Conservation (phyloP, 768 basidiomycete genomes). For the Calocybe indica region DNA sequence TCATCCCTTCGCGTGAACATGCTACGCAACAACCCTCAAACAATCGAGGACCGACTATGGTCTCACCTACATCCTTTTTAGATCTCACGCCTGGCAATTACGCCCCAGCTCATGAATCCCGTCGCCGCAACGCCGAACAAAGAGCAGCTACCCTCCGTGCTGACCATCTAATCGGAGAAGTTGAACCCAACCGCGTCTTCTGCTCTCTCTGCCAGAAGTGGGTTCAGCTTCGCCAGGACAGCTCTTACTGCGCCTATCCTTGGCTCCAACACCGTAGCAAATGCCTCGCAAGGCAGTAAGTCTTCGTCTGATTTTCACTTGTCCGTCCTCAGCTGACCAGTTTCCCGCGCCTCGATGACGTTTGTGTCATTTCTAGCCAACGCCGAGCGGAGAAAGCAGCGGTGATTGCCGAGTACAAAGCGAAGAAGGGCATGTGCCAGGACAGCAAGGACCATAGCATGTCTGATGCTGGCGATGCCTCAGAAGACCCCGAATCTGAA, state of each 20-base stretch:
- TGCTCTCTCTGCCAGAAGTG: constrained; percentile 74
- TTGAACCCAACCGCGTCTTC: constrained; percentile 72
- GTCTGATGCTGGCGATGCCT: constrained; percentile 16
- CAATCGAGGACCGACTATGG: neutral
- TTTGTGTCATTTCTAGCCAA: constrained; percentile 32
- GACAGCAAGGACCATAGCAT: constrained; percentile 18
- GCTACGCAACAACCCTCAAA: constrained; percentile 9
- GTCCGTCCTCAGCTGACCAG: constrained; percentile 1
- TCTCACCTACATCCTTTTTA: constrained; percentile 35
- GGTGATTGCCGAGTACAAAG: constrained; percentile 42
- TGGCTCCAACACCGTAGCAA: constrained; percentile 77
- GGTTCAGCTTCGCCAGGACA: constrained; percentile 78
- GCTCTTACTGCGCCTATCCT: constrained; percentile 75
- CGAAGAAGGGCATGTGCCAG: constrained; percentile 15
- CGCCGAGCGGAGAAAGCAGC: constrained; percentile 50
- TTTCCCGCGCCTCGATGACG: neutral
- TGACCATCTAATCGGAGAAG: constrained; percentile 58
- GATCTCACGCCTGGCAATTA: constrained; percentile 55
- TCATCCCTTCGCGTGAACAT: constrained; percentile 5
- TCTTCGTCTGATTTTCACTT: constrained; percentile 10
- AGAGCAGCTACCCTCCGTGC: constrained; percentile 65
- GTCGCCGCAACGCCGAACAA: constrained; percentile 74
- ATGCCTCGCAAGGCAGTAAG: constrained; percentile 68
- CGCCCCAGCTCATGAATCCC: constrained; percentile 56
- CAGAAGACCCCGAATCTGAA: constrained; percentile 26